Conservation (phyloP, 495 filamentous ascomycete species). For the Neurospora hispaniola region DNA sequence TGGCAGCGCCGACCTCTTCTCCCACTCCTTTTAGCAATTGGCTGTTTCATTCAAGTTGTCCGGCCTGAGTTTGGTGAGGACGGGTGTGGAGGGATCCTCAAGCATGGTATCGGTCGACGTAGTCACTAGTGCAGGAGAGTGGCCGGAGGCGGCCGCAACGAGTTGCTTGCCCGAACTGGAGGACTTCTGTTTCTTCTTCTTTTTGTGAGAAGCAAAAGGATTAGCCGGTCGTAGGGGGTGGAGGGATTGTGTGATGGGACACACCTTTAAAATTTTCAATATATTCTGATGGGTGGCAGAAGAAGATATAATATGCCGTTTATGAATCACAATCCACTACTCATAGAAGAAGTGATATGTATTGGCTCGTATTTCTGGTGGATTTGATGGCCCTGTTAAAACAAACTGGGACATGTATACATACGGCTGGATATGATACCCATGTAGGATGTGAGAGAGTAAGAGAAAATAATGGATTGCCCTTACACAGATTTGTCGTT, state of each 20-base stretch:
- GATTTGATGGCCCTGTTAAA: neutral
- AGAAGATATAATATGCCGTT: neutral
- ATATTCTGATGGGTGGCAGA: neutral
- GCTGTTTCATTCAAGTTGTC: slow-evolving; percentile 60
- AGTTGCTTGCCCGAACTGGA: neutral
- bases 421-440: neutral
- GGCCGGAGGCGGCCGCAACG: neutral
- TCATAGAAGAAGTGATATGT: slow-evolving; percentile 2
- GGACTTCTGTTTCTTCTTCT: neutral
- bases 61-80: slow-evolving; percentile 52
- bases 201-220: neutral
- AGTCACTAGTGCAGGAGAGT: neutral
- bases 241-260: neutral
- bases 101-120: slow-evolving; percentile 17
- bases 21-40: slow-evolving; percentile 67
- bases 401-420: neutral
- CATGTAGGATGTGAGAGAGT: neutral
- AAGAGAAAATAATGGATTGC: neutral
- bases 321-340: neutral
- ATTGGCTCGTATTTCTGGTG: neutral
- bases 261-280: neutral
- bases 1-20: slow-evolving; percentile 35
- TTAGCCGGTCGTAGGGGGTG: neutral
- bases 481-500: slow-evolving; percentile 33
- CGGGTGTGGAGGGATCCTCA: slow-evolving; percentile 53